These are phyloP conservation scores for Saitozyma podzolica DNA, from an alignment of 768 basidiomycete species.

Conservation along the genomic window DNA sequence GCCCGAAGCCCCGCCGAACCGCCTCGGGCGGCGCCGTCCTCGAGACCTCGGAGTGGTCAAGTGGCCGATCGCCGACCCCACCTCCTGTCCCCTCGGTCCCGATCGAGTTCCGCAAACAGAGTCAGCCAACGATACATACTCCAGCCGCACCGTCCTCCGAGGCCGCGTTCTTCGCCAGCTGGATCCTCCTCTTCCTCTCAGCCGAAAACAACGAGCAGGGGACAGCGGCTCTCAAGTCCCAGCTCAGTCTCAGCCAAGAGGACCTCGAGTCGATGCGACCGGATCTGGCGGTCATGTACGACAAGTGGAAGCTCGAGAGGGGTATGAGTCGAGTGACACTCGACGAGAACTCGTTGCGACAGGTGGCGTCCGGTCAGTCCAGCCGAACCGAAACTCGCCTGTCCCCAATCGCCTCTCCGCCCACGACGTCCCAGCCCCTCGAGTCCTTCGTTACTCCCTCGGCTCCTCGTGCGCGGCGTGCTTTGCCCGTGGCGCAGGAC, in stretches of 20 bases:
- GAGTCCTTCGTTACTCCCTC: too few relatives aligned
- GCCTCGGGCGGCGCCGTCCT: background rate
- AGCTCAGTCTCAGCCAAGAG: conserved; percentile 24
- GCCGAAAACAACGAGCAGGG: background rate
- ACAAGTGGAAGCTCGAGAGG: conserved; percentile 28
- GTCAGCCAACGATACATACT: background rate
- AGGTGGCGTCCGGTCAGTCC: too few relatives aligned
- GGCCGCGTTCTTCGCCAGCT: background rate
- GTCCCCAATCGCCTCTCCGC: too few relatives aligned
- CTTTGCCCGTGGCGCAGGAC: too few relatives aligned
- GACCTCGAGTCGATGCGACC: conserved; percentile 30
- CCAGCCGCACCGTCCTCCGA: conserved; percentile 4
- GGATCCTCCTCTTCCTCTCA: background rate
- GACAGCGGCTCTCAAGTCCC: background rate
- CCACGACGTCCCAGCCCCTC: too few relatives aligned
- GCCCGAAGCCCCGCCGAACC: conserved; percentile 14
- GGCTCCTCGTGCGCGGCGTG: too few relatives aligned
- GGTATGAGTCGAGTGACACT: conserved; percentile 26
- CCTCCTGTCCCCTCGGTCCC: conserved; percentile 32
- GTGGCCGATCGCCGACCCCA: conserved; percentile 31
- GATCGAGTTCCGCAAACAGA: conserved; percentile 13
- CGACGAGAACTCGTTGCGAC: conserved; percentile 2
- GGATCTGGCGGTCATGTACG: conserved; percentile 26
- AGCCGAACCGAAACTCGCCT: too few relatives aligned
- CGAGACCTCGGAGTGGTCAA: conserved; percentile 4